These are phyloP conservation scores for Catharanthus roseus DNA, from an alignment of 257 asterid species.

Conservation along the genomic window DNA sequence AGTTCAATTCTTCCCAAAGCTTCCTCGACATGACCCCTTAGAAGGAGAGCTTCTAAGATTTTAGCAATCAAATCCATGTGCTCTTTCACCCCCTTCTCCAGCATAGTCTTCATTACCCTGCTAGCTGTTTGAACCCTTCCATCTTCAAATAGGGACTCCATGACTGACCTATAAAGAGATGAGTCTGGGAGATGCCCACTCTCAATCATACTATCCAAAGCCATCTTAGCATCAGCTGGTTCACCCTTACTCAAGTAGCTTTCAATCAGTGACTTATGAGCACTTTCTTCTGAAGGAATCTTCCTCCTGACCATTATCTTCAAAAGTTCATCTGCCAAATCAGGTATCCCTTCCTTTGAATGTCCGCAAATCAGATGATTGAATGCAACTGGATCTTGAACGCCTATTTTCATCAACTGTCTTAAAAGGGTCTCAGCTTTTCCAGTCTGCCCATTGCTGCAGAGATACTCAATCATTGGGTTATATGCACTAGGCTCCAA, in stretches of 20 bases:
- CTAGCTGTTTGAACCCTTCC: slow-evolving; percentile 94
- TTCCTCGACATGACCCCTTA: slow-evolving; percentile 96
- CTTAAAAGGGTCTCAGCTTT: slow-evolving; percentile 77
- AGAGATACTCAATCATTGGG: slow-evolving; percentile 65
- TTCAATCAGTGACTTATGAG: slow-evolving; percentile 54
- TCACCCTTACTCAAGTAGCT: slow-evolving; percentile 68
- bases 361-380: slow-evolving; percentile 68
- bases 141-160: slow-evolving; percentile 82
- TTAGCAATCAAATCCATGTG: slow-evolving; percentile 60
- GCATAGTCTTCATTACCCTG: slow-evolving; percentile 85
- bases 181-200: slow-evolving; percentile 76
- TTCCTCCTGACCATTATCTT: slow-evolving; percentile 69
- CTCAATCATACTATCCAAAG: slow-evolving; percentile 84
- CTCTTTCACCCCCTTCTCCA: slow-evolving; percentile 76
- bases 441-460: slow-evolving; percentile 63
- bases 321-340: slow-evolving; percentile 63
- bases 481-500: slow-evolving; percentile 81
- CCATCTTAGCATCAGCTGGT: slow-evolving; percentile 75
- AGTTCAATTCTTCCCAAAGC: slow-evolving; percentile 83
- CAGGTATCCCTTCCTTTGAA: slow-evolving; percentile 70
- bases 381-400: slow-evolving; percentile 64
- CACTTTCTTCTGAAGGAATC: slow-evolving; percentile 44
- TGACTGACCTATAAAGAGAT: slow-evolving; percentile 58
- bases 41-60: slow-evolving; percentile 67
- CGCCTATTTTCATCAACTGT: slow-evolving; percentile 92